These are phyloP conservation scores for Chalciporus sphaerocephalus DNA, from an alignment of 768 basidiomycete genomes.

Conservation along the genomic window DNA sequence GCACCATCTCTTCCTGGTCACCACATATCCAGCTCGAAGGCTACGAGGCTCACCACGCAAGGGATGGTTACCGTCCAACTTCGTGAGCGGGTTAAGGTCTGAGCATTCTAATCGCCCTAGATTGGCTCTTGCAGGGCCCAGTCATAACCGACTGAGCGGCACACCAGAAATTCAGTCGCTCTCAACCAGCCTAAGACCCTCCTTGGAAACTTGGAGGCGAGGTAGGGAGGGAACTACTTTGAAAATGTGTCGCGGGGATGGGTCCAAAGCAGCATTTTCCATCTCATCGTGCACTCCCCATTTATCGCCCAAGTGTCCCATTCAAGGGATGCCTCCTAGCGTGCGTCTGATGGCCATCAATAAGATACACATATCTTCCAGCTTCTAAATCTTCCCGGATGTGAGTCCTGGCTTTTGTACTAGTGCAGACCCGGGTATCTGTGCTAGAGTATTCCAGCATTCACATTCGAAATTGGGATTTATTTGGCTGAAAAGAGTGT, in stretches of 20 bases:
- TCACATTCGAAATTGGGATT: no score
- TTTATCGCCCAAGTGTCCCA: neutral
- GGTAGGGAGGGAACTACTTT: constrained; percentile 23
- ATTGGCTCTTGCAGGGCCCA: constrained; percentile 60
- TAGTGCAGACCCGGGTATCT: no score
- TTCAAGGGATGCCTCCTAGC: neutral
- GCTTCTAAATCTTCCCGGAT: no score
- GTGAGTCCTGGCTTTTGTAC: no score
- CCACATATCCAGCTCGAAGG: constrained; percentile 49
- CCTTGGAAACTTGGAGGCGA: constrained; percentile 4
- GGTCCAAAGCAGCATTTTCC: constrained; percentile 29
- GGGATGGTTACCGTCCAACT: constrained; percentile 32
- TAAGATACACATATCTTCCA: no score
- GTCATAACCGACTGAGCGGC: constrained; percentile 54
- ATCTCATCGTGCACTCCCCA: neutral
- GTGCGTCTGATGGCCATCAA: neutral
- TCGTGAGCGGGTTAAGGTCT: constrained; percentile 83
- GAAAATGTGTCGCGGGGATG: constrained; percentile 53
- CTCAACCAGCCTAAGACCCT: constrained; percentile 42
- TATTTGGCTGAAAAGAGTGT: no score
- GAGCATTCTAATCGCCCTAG: constrained; percentile 64
- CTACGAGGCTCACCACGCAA: constrained; percentile 66
- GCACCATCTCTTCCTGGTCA: neutral
- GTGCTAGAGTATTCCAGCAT: no score
- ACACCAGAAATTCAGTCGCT: constrained; percentile 59